Conservation (phyloP, 352 stramenopile species). For the Phytophthora hybrid region DNA sequence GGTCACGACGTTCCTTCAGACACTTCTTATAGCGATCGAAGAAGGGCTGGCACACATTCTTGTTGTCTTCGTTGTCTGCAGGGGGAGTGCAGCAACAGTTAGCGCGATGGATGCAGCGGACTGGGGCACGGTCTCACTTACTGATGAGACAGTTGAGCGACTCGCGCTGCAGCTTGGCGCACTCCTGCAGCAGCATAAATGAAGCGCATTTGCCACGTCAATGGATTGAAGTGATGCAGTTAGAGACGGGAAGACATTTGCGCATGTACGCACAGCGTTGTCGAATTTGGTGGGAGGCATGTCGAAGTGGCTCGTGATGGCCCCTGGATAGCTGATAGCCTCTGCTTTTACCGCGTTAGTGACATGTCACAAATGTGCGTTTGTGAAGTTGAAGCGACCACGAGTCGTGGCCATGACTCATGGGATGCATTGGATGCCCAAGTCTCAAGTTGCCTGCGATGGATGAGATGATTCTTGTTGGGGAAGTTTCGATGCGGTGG, state of each 20-base stretch:
- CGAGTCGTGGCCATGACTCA: not conserved
- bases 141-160: constrained; percentile 75
- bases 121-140: constrained; percentile 26
- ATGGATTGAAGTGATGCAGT: not conserved
- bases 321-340: not conserved
- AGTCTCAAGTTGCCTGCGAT: not conserved
- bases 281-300: constrained; percentile 54
- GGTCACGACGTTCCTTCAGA: constrained; percentile 59
- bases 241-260: not conserved
- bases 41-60: constrained; percentile 57
- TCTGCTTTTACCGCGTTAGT: not conserved
- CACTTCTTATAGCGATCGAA: constrained; percentile 79
- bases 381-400: not conserved
- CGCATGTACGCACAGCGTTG: constrained; percentile 41
- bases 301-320: not conserved
- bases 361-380: not conserved
- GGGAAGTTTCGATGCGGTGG: constrained; percentile 7
- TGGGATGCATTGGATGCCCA: not conserved
- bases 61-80: constrained; percentile 60
- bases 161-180: constrained; percentile 69
- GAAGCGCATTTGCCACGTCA: not conserved
- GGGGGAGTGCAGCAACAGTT: not conserved
- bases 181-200: constrained; percentile 50
- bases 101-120: not conserved
- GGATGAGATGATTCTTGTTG: not conserved